Conservation (phyloP, 257 asterid genomes). For the Sherardia arvensis region DNA sequence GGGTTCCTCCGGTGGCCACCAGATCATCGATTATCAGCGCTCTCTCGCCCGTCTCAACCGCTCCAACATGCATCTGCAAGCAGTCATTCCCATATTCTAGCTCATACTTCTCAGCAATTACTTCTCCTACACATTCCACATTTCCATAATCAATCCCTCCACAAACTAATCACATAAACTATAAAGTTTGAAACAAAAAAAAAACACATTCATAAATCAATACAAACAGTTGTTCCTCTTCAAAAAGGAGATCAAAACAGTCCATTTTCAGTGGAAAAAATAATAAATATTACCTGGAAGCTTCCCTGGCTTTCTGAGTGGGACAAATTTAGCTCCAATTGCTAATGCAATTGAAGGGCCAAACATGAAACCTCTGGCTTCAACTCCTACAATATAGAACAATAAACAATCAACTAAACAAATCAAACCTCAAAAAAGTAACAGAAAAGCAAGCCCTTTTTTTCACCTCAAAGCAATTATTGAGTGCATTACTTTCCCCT, state of each 20-base stretch:
- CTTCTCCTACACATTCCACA: slow-evolving; percentile 37
- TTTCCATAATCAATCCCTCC: background rate
- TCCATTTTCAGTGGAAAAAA: background rate
- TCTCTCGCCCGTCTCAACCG: slow-evolving; percentile 59
- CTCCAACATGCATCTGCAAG: slow-evolving; percentile 75
- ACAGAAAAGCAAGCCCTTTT: slow-evolving; percentile 11
- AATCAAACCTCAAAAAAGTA: slow-evolving; percentile 3
- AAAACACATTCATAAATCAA: background rate
- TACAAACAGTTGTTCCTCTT: background rate
- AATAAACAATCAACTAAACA: background rate
- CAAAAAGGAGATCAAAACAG: background rate
- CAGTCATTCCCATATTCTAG: slow-evolving; percentile 81
- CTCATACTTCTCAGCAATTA: slow-evolving; percentile 55
- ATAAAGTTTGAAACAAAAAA: too few species aligned
- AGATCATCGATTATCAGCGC: slow-evolving; percentile 69
- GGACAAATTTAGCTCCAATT: slow-evolving; percentile 70
- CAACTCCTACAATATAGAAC: slow-evolving; percentile 44
- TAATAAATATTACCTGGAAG: slow-evolving; percentile 45
- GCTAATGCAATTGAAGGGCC: slow-evolving; percentile 74
- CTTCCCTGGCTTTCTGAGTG: slow-evolving; percentile 62
- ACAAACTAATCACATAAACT: background rate
- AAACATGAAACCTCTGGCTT: slow-evolving; percentile 80
- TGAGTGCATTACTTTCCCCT: slow-evolving; percentile 12
- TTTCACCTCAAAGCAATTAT: slow-evolving; percentile 13
- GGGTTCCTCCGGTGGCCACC: slow-evolving; percentile 90